Evolutionary conservation across 2,329 filamentous ascomycete genomes (phyloP), one percentile per base, ranked within the genome.

Genomic region (Fusarium praegraminearum): DNA sequence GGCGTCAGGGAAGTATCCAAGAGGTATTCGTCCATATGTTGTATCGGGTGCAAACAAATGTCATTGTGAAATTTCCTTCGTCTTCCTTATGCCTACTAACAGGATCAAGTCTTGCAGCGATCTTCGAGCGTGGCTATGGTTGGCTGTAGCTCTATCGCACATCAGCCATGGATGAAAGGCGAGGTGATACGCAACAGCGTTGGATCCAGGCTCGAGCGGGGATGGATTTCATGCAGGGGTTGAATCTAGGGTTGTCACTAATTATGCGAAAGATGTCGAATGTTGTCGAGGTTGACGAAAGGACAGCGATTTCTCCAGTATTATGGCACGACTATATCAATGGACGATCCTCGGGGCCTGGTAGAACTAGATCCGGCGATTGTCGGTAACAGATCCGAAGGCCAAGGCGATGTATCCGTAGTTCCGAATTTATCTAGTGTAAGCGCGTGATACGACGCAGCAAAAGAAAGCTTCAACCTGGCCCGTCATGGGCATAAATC

Each of bases 361-460:
- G 41, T 26, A 11, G 6, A 18, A 26, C 11, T 12, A 16, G 22
- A 26, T 16, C 9, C 41, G 10, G 7, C n/a, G 12, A 5, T 46
- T 3, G n/a, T 3, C 16, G 12, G 2, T 2, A 20, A 13, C 3
- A 12, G 3, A 20, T 18, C 2, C 15, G 7, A 46, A 3, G 28
- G 11, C 1, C n/a, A 7, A 10, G 8, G 7, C 7, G 3, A 4
- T 5, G 6, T 22, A 22, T 22, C 20, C 20, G 20, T 18, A 13
- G 11, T 13, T 10, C 12, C 18, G n/a, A 20, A 20, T 5, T 22
- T 3, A 22, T 8, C 44, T 46, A 32, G 20, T 16, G 28, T 30
- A 20, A 32, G 18, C n/a, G 44, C n/a, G 44, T 12, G 32, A 18
- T 10, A 7, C 28, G 28, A 32, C 28, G 28, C 28, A 46, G 5